Base-by-base conservation (phyloP, 805 yeast species). In the Yamadazyma endophytica region DNA sequence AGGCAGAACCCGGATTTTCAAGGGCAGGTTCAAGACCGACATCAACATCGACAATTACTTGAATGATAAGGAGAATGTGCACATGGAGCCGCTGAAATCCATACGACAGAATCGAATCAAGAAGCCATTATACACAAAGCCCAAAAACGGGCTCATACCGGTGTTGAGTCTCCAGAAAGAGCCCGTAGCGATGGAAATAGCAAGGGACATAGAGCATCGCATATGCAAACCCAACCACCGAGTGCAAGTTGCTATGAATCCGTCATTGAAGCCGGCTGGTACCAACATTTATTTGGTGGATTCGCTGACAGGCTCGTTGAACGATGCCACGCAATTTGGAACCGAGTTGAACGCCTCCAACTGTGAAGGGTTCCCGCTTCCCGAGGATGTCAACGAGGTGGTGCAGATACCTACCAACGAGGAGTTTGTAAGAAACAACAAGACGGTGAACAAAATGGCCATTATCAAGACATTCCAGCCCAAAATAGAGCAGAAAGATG, bases 291-390 rank as follows among this genome's bases (percentile, higher is more conserved):
- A 69, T 43, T 55, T 78, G 26, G 83, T 79, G 18, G 80, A 78
- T 41, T 68, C 83, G 5, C 71, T 77, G 47, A 75, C 79, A 22
- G 83, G 84, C 0, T 61, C 60, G 35, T 46, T 76, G 11, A 70
- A 68, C 40, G 85, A 79, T 45, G 84, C 85, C 7, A 79, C 85
- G 3, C 72, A 68, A 42, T 79, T 73, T 52, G 87, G 83, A 2
- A 79, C 86, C 1, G 84, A 79, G 49, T 61, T 79, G 35, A 79
- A 79, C 48, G 68, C 84, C 0, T 64, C 72, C 21, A 78, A 77
- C 44, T 67, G 81, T 36, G 73, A 70, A 38, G 83, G 81, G 6
- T 71, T 79, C 28, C 78, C 79, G 9, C 50, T 79, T 12, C 87
- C 85, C 0, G 77, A 70, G 35, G 68, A 65, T 33, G 58, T 61